These are phyloP conservation scores for Pneumocystis murina DNA, from an alignment of 1,139 yeast species.

Conservation along the genomic window DNA sequence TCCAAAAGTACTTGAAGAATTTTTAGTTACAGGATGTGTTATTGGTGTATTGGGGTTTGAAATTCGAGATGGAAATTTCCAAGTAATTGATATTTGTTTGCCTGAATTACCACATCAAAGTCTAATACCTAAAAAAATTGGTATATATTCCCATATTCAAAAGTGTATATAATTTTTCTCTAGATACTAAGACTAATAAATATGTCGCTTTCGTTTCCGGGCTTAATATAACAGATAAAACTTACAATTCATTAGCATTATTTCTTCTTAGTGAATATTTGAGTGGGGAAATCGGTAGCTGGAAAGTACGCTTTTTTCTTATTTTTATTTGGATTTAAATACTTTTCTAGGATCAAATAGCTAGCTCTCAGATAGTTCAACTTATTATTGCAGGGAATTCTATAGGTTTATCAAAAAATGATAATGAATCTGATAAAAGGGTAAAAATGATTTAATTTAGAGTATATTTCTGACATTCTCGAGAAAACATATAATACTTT, in stretches of 20 bases:
- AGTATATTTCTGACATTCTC: slow-evolving; percentile 1
- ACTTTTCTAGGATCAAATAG: slow-evolving; percentile 18
- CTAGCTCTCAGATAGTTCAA: slow-evolving; percentile 31
- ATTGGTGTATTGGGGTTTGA: slow-evolving; percentile 81
- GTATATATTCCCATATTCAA: neutral
- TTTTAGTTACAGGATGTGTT: slow-evolving; percentile 74
- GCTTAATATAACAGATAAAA: slow-evolving; percentile 37
- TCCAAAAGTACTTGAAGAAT: slow-evolving; percentile 35
- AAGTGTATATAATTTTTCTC: neutral
- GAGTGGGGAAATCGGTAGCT: slow-evolving; percentile 48
- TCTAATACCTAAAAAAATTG: neutral
- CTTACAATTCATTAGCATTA: slow-evolving; percentile 33
- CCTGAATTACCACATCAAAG: slow-evolving; percentile 51
- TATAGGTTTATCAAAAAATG: slow-evolving; percentile 22
- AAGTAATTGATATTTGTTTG: slow-evolving; percentile 62
- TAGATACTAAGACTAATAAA: neutral
- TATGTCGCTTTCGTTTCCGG: slow-evolving; percentile 64
- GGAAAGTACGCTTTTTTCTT: slow-evolving; percentile 9
- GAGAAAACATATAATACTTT: slow-evolving; percentile 16
- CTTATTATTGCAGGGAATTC: slow-evolving; percentile 69
- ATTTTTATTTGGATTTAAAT: neutral
- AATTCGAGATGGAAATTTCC: slow-evolving; percentile 67
- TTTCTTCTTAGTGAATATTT: slow-evolving; percentile 59
- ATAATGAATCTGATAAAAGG: slow-evolving; percentile 16
- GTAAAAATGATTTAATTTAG: slow-evolving; percentile 12